These are phyloP conservation scores for Russula abietina DNA, from an alignment of 768 basidiomycete species.

Conservation along the genomic window DNA sequence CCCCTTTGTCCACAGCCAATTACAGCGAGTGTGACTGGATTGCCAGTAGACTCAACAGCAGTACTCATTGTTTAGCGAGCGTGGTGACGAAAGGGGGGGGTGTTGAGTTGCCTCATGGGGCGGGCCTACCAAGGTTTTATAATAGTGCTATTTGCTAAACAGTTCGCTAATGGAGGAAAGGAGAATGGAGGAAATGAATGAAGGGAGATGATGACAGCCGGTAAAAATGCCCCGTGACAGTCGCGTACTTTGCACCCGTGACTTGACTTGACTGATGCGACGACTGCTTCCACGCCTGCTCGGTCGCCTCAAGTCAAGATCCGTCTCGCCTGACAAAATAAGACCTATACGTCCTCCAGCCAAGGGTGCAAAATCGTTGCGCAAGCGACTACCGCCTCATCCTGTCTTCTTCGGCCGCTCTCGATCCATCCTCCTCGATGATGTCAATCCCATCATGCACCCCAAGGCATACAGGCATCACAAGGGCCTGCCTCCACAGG, in stretches of 20 bases:
- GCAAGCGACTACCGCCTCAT: conserved; percentile 2
- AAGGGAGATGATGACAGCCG: too few relatives aligned
- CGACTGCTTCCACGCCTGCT: conserved; percentile 66
- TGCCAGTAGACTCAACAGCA: conserved; percentile 14
- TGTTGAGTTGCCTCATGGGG: neutral
- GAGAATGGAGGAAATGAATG: too few relatives aligned
- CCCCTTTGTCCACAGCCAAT: conserved; percentile 84
- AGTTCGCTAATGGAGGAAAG: too few relatives aligned
- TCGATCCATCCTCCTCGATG: conserved; percentile 57
- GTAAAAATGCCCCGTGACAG: too few relatives aligned
- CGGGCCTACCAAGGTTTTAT: neutral
- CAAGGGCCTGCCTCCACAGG: conserved; percentile 51
- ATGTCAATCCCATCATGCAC: conserved; percentile 49
- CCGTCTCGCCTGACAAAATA: conserved; percentile 13
- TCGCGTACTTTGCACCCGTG: too few relatives aligned
- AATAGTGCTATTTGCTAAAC: too few relatives aligned
- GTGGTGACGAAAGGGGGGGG: neutral
- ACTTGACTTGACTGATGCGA: conserved; percentile 47
- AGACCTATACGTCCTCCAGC: conserved; percentile 17
- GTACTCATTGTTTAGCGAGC: conserved; percentile 25
- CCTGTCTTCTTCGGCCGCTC: conserved; percentile 41
- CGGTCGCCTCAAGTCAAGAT: conserved; percentile 34
- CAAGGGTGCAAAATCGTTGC: conserved; percentile 11
- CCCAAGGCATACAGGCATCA: conserved; percentile 46
- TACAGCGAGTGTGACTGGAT: conserved; percentile 64